Evolutionary conservation across 768 basidiomycete genomes (phyloP), one percentile per base, ranked within the genome.

Genomic region (Phlebiopsis flavidoalba): DNA sequence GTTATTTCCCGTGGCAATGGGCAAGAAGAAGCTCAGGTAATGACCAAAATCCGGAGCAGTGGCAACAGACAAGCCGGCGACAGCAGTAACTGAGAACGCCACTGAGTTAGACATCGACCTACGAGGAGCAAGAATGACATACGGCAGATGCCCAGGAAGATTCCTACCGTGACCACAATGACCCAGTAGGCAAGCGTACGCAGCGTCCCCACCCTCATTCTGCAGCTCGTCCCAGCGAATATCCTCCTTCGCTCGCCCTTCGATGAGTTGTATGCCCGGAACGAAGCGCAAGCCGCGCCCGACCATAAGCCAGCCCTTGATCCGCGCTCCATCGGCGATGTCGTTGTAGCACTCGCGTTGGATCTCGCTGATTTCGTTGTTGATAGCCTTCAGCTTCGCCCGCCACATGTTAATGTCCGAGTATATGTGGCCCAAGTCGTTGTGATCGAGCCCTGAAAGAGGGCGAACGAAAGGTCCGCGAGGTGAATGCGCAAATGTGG

Each of bases 221-320:
- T 89, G 88, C 53, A 93, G 73, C 24, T 89, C 84, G 60, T 86
- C 84, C 90, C 91, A 94, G 57, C 87, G 74, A 37, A 94, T 83
- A 70, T 93, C 91, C 67, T 93, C 90, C 71, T 89, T 91, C 14
- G 89, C 87, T 60, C 88, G 75, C 1, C 91, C 91, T 68, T 90
- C 87, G 22, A 94, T 91, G 37, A 88, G 73, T 68, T 88, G 75
- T 5, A 88, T 72, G 1, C 84, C 84, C 33, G 83, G 84, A 26
- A 93, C 70, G 64, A 79, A 80, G 58, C 83, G 72, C 60, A 92
- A 70, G 1, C 88, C 89, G 26, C 83, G 78, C 8, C 91, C 91
- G 45, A 90, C 80, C 69, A 94, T 73, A 57, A 94, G 69, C 89
- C 90, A 93, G 0, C 91, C 91, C 65, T 86, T 87, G 61, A 89